Evolutionary conservation across 2,329 filamentous ascomycete genomes (phyloP).

Genomic region (Verruconis gallopava): DNA sequence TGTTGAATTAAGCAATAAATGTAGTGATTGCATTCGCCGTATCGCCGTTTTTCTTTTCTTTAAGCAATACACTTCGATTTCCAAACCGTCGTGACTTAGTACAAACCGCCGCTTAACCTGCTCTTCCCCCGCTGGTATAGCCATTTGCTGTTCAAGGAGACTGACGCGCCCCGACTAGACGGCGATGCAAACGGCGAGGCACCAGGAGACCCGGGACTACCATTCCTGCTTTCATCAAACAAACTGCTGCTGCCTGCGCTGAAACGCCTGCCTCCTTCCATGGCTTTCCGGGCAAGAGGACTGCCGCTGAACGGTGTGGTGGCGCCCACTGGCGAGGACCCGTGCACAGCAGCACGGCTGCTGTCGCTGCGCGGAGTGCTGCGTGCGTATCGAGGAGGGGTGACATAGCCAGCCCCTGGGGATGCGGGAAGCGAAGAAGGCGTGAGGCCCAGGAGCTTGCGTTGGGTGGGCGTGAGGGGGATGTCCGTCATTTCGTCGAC

Average conservation of each 20-base stretch:
- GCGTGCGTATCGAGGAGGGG: slow-evolving; percentile 74
- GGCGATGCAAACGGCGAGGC: slow-evolving; percentile 1
- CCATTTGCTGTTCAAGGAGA: slow-evolving; percentile 86
- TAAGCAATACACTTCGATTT: not conserved
- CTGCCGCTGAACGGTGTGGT: slow-evolving; percentile 7
- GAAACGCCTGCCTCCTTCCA: slow-evolving; percentile 5
- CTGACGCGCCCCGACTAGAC: slow-evolving; percentile 49
- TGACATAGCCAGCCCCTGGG: slow-evolving; percentile 55
- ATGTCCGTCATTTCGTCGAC: slow-evolving; percentile 78
- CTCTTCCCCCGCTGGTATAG: slow-evolving; percentile 51
- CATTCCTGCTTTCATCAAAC: slow-evolving; percentile 27
- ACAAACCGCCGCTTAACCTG: slow-evolving; percentile 2
- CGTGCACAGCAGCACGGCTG: slow-evolving; percentile 27
- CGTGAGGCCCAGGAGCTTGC: slow-evolving; percentile 68
- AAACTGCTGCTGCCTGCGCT: slow-evolving; percentile 23
- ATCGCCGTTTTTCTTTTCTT: not conserved
- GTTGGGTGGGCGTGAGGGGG: slow-evolving; percentile 77
- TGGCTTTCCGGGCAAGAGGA: slow-evolving; percentile 7
- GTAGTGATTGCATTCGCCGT: not conserved
- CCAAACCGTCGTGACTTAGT: too few relatives aligned
- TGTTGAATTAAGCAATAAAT: not conserved
- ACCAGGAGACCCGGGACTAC: slow-evolving; percentile 16
- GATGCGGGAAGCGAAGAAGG: slow-evolving; percentile 48
- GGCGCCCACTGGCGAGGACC: slow-evolving; percentile 2
- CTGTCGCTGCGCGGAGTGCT: slow-evolving; percentile 54